Percentiles rank a stretch among this genome's conserved stretches.
Evolutionary conservation across 768 basidiomycete species (phyloP).

Genomic region (Infundibulicybe gibba): DNA sequence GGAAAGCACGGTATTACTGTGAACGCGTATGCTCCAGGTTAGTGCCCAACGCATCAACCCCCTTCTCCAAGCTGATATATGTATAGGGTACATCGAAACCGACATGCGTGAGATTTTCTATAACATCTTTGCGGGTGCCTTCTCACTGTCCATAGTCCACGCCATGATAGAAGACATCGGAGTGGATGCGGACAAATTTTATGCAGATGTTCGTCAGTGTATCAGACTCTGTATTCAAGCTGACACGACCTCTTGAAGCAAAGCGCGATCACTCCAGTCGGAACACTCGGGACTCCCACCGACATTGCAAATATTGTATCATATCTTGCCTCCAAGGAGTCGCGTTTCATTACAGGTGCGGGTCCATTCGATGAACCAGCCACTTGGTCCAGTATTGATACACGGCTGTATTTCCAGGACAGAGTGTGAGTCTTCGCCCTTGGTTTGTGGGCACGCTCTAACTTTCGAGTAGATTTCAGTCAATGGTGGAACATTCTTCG

Average conservation of each 20-base stretch:
- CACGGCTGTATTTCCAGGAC: not conserved
- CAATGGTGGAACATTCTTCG: not conserved
- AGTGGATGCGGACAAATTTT: not conserved
- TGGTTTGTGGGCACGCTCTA: not conserved
- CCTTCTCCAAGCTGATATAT: not conserved
- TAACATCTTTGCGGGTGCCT: not conserved
- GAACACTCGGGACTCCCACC: not conserved
- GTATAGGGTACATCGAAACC: constrained; percentile 12
- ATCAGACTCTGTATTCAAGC: not conserved
- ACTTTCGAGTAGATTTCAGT: not conserved
- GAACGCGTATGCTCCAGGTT: constrained; percentile 19
- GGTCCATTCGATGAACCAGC: not conserved
- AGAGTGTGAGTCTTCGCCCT: not conserved
- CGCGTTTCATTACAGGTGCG: not conserved
- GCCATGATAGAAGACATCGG: constrained; percentile 1
- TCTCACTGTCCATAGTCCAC: constrained; percentile 1
- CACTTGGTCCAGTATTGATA: not conserved
- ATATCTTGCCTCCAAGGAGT: not conserved
- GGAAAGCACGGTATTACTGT: constrained; percentile 17
- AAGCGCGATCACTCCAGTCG: constrained; percentile 3
- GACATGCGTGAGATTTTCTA: constrained; percentile 8
- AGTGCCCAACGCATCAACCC: not conserved
- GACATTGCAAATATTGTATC: not conserved
- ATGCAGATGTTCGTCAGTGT: constrained; percentile 1
- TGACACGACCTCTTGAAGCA: not conserved